Percentiles rank a stretch among this genome's conserved stretches.
These are phyloP conservation scores for Sporothrix dimorphospora DNA, from an alignment of 2,329 filamentous ascomycete genomes.

Conservation along the genomic window DNA sequence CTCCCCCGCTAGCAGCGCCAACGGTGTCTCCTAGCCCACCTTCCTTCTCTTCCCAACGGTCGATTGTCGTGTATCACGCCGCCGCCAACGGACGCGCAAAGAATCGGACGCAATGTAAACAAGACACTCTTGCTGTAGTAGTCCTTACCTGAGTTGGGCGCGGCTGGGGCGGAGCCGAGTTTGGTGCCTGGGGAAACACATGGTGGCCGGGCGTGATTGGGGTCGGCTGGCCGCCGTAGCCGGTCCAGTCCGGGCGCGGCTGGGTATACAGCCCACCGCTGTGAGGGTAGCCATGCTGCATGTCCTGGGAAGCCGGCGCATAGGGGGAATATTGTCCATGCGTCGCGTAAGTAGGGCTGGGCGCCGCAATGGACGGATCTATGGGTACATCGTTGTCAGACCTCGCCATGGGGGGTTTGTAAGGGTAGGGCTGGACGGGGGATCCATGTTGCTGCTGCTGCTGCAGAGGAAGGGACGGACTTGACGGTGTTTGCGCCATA, in stretches of 20 bases:
- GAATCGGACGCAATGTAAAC: background rate
- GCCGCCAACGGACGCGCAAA: background rate
- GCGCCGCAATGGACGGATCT: constrained; percentile 96
- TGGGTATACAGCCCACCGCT: constrained; percentile 67
- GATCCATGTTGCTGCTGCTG: constrained; percentile 59
- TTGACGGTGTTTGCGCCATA: constrained; percentile 97
- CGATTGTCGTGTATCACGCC: background rate
- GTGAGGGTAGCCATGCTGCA: constrained; percentile 76
- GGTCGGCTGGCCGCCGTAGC: constrained; percentile 61
- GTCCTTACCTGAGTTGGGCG: constrained; percentile 63
- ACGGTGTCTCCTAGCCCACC: background rate
- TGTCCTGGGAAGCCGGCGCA: constrained; percentile 78
- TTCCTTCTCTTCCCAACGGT: background rate
- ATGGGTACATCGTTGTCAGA: constrained; percentile 98
- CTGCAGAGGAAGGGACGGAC: constrained; percentile 77
- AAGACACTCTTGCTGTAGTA: background rate
- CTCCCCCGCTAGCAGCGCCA: background rate
- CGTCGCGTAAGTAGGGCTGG: constrained; percentile 77
- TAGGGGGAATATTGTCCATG: constrained; percentile 86
- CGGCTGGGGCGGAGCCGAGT: constrained; percentile 57
- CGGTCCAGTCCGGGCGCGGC: constrained; percentile 74
- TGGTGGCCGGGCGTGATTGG: constrained; percentile 57
- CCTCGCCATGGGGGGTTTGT: constrained; percentile 64
- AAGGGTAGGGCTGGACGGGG: constrained; percentile 68
- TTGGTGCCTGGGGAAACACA: constrained; percentile 60